These are phyloP conservation scores for Glebionis coronaria DNA, from an alignment of 129 eudicot genomes.

Conservation along the genomic window DNA sequence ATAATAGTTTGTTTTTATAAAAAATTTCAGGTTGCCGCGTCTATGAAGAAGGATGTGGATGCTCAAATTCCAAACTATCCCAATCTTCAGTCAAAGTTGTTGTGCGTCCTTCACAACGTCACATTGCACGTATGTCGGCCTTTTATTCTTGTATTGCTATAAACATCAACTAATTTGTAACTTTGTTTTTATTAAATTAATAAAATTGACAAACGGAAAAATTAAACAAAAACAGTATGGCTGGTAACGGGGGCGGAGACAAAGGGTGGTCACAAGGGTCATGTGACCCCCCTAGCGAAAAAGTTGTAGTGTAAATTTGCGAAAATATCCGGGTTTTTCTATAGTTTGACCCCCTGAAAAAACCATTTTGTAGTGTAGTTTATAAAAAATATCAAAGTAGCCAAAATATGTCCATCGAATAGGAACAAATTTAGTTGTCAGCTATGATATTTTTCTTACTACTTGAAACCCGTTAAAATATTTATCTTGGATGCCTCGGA, in stretches of 20 bases:
- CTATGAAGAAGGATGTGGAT: conserved; percentile 88
- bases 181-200: not conserved
- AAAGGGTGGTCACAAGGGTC: too few species aligned
- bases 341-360: too few species aligned
- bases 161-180: not conserved
- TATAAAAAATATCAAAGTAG: too few species aligned
- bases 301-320: too few species aligned
- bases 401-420: not conserved
- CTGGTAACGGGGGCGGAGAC: too few species aligned
- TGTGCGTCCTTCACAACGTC: conserved; percentile 82
- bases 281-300: too few species aligned
- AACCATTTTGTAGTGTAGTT: too few species aligned
- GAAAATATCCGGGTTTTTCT: too few species aligned
- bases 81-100: conserved; percentile 75
- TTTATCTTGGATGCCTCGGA: conserved; percentile 4
- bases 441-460: not conserved
- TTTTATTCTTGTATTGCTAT: not conserved
- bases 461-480: not conserved
- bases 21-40: conserved; percentile 82
- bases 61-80: conserved; percentile 95
- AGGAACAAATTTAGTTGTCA: not conserved
- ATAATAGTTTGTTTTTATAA: conserved; percentile 15
- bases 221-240: not conserved
- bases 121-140: conserved; percentile 69
- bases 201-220: conserved; percentile 1